These are phyloP conservation scores for Cenchrus fungigraminus DNA, from an alignment of 176 grass and related monocot genomes.

Conservation along the genomic window DNA sequence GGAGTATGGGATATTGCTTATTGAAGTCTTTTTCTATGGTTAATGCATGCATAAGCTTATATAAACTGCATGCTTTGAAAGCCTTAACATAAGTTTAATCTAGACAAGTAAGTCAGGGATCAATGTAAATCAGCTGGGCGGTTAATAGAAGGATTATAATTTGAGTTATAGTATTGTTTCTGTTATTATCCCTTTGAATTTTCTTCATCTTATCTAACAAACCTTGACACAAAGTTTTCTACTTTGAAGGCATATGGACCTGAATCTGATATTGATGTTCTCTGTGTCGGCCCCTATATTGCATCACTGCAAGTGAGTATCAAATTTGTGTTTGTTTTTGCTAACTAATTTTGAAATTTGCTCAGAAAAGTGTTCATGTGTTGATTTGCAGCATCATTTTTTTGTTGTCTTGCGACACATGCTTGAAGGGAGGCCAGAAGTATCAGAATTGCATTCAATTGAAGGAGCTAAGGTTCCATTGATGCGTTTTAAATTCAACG, in stretches of 20 bases:
- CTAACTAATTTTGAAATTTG: slow-evolving; percentile 13
- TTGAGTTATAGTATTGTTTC: slow-evolving; percentile 11
- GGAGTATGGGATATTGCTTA: slow-evolving; percentile 10
- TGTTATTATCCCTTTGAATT: slow-evolving; percentile 7
- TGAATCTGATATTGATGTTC: slow-evolving; percentile 77
- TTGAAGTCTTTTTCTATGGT: slow-evolving; percentile 30
- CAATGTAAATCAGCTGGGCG: slow-evolving; percentile 19
- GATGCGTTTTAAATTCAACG: slow-evolving; percentile 83
- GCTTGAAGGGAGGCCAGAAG: slow-evolving; percentile 61
- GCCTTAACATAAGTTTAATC: neutral
- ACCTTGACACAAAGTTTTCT: neutral
- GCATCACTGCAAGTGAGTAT: slow-evolving; percentile 65
- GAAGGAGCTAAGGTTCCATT: slow-evolving; percentile 79
- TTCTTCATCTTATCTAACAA: slow-evolving; percentile 19
- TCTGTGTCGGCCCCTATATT: slow-evolving; percentile 67
- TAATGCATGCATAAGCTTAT: slow-evolving; percentile 4
- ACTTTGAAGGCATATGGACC: slow-evolving; percentile 64
- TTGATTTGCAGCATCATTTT: slow-evolving; percentile 65
- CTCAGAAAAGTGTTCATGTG: slow-evolving; percentile 34
- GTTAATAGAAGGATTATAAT: slow-evolving; percentile 30
- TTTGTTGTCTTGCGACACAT: slow-evolving; percentile 60
- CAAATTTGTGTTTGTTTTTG: slow-evolving; percentile 1
- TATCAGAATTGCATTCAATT: slow-evolving; percentile 64
- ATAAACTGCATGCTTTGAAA: slow-evolving; percentile 33
- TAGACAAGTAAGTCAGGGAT: neutral